phyloP scores from a whole-genome alignment of 1,139 yeast species.

The Kazachstania sp. region DNA sequence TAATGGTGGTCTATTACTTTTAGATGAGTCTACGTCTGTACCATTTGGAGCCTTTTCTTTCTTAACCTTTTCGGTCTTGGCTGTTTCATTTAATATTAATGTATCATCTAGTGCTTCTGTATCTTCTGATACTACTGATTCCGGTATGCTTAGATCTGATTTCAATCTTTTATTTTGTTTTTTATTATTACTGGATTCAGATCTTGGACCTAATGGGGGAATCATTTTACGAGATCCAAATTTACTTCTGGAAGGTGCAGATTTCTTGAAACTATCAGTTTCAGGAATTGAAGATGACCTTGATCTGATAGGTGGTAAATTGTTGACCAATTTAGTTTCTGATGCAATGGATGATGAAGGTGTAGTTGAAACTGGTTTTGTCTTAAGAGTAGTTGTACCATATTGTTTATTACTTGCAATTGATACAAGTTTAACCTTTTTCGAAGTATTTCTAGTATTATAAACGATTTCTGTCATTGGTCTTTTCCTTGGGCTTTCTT shows the following conservation, averaged over 20 bases:
- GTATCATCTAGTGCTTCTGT: no score
- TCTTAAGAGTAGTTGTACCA: not conserved
- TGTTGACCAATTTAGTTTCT: no score
- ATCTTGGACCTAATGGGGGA: not conserved
- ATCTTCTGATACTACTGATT: no score
- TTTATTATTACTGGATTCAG: not conserved
- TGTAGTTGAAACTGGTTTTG: no score
- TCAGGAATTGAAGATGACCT: not conserved
- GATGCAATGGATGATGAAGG: no score
- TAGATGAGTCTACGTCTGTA: constrained; percentile 39
- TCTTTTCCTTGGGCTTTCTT: not conserved
- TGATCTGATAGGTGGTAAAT: not conserved
- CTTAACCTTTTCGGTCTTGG: not conserved
- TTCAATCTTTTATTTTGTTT: not conserved
- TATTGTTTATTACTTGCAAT: not conserved
- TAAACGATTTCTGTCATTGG: not conserved
- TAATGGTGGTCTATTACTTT: constrained; percentile 74
- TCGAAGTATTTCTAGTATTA: not conserved
- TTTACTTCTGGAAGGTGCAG: not conserved
- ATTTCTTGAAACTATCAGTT: no score
- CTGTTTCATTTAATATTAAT: no score
- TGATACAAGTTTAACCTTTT: not conserved
- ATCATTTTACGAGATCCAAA: not conserved
- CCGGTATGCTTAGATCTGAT: no score
- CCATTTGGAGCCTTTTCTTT: not conserved